Evolutionary conservation across 169 alveolate genomes (phyloP).

Genomic region (Babesia bovis): DNA sequence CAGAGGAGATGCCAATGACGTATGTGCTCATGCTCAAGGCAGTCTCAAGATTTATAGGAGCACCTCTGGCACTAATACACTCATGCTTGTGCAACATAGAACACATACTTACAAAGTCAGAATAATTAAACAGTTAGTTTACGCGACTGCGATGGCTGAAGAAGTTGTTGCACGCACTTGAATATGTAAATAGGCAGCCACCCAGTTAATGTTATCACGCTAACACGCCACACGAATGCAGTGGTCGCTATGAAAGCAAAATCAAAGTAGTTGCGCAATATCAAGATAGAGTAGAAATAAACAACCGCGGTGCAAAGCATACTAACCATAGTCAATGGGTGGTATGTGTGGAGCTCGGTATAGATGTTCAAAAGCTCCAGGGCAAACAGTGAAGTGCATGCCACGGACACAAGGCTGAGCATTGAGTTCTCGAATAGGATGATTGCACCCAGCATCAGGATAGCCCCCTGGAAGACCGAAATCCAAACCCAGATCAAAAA

Average conservation of each 20-base stretch:
- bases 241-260: slow-evolving; percentile 82
- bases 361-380: slow-evolving; percentile 92
- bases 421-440: slow-evolving; percentile 88
- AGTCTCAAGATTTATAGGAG: slow-evolving; percentile 50
- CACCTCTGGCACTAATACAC: slow-evolving; percentile 42
- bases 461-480: slow-evolving; percentile 91
- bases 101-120: background rate
- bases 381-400: slow-evolving; percentile 93
- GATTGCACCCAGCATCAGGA: slow-evolving; percentile 92
- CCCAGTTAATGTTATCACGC: slow-evolving; percentile 84
- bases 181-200: slow-evolving; percentile 90
- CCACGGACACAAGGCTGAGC: slow-evolving; percentile 90
- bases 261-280: slow-evolving; percentile 88
- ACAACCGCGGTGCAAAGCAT: slow-evolving; percentile 80
- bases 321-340: slow-evolving; percentile 80
- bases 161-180: slow-evolving; percentile 77
- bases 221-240: slow-evolving; percentile 87
- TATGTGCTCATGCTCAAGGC: slow-evolving; percentile 39
- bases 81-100: slow-evolving; percentile 44
- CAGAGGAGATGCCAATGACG: slow-evolving; percentile 49
- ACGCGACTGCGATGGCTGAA: slow-evolving; percentile 86
- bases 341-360: slow-evolving; percentile 90
- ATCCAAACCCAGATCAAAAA: slow-evolving; percentile 96
- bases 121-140: slow-evolving; percentile 69
- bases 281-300: slow-evolving; percentile 83